Evolutionary conservation across 441 rosid species (phyloP), one percentile per base, ranked within the genome.

Genomic region (Macaranga tanarius): DNA sequence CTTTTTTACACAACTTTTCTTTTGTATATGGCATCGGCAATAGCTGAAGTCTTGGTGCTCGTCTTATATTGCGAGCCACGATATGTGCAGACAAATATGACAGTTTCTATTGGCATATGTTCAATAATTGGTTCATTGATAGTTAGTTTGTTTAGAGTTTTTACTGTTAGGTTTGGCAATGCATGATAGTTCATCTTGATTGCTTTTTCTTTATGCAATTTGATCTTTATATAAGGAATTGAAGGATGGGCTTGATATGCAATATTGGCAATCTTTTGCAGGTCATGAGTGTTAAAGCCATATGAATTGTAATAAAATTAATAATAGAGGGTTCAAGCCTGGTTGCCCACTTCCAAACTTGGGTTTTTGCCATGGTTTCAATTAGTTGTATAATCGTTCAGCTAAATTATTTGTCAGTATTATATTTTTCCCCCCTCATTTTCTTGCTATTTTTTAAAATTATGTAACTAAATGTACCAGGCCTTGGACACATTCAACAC

Each of bases 211-310:
- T n/a, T 17, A 52, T 52, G 56, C 52, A 12, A 48, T 48, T 48
- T 12, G 52, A 15, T 8, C 56, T 52, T 17, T 20, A 16, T 16
- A 15, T 16, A 12, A 4, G 17, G 20, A 50, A 3, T 52, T 17
- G 22, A 17, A 19, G 8, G 56, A 52, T 52, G 11, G 22, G 2
- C 22, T 23, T 48, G 56, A 52, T n/a, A 42, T 48, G 25, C 1
- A 9, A 48, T 23, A 42, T 42, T 40, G 59, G 7, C 38, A 26
- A 42, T 22, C 10, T 28, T 73, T 79, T 57, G 75, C 88, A 94
- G 97, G 98, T 94, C 61, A 94, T 94, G 98, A 90, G 98, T 75
- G 77, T 94, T 65, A 94, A 94, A 83, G 98, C 98, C 45, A 84
- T 92, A 61, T 97, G 97, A 50, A 93, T 93, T 80, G 98, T 96